Evolutionary conservation across 768 basidiomycete genomes (phyloP).

Genomic region (Trametes coccinea): DNA sequence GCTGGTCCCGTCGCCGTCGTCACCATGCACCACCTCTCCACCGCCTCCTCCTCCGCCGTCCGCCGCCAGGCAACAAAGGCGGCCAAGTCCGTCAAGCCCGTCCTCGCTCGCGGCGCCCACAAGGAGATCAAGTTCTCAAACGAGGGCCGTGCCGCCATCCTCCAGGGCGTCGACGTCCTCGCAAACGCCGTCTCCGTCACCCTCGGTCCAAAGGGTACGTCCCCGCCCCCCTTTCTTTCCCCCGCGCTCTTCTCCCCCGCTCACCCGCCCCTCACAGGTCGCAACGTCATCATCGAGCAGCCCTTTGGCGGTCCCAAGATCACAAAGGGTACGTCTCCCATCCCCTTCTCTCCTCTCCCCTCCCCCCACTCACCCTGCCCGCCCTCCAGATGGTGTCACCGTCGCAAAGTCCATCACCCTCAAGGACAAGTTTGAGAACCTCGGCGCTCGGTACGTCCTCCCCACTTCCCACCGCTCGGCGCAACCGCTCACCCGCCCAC

Average conservation of each 20-base stretch:
- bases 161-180: constrained; percentile 94
- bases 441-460: constrained; percentile 83
- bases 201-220: constrained; percentile 89
- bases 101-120: constrained; percentile 73
- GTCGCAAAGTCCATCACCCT: constrained; percentile 94
- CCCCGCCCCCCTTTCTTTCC: neutral
- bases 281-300: constrained; percentile 99
- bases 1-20: constrained; percentile 18
- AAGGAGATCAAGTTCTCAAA: constrained; percentile 98
- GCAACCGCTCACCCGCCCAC: constrained; percentile 9
- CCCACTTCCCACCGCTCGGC: neutral
- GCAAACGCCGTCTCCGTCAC: constrained; percentile 97
- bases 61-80: constrained; percentile 68
- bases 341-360: neutral
- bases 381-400: constrained; percentile 82
- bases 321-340: constrained; percentile 73
- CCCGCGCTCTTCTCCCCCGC: constrained; percentile 8
- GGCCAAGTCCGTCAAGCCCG: constrained; percentile 53
- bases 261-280: constrained; percentile 48
- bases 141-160: constrained; percentile 89
- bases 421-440: constrained; percentile 98
- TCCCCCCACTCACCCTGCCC: neutral
- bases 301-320: constrained; percentile 90
- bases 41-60: constrained; percentile 62
- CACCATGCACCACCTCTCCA: constrained; percentile 72